Base-by-base conservation (phyloP, 805 yeast species). In the Teunomyces pallodes region DNA sequence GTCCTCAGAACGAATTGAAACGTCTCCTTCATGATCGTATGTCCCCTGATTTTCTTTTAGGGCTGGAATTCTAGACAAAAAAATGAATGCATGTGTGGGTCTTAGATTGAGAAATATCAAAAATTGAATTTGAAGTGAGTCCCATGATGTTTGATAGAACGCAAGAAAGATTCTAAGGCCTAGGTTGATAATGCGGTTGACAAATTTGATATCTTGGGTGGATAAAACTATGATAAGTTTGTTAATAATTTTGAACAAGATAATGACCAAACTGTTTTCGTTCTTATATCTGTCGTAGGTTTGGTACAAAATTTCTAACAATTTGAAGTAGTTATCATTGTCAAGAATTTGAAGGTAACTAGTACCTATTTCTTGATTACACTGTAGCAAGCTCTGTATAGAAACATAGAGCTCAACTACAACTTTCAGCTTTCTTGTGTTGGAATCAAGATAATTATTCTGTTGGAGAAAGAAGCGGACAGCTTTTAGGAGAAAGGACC, bases 21-120 rank as follows among this genome's bases (percentile, higher is more conserved):
- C 45, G 30, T 47, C 54, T n/a, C 48, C 46, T 9, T 51, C 54
- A 5, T 42, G 42, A 7, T 28, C 42, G 6, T 46, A 40, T 7
- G 45, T 43, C 13, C 10, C 58, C 13, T 53, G 56, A 31, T 56
- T 65, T 3, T 67, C 71, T 7, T 42, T 36, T 3, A 64, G 48
- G 30, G 50, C 58, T 1, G 73, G 72, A 0, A 67, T 46, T 2
- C 51, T 39, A 1, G 46, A 48, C 10, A 67, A 43, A 33, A 58
- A 52, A 2, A 81, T 54, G 46, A 72, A 71, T 5, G 72, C 71
- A 16, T 77, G 65, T 1, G 61, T 51, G 5, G 64, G 58, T 1
- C 74, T 62, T n/a, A 81, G 46, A 42, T 81, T 71, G 8, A 75
- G 56, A 51, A 83, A 80, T 3, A 75, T 54, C 4, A 69, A 53